These are phyloP conservation scores for Elaeagnus macrophylla DNA, from an alignment of 306 rosid species.

Conservation along the genomic window DNA sequence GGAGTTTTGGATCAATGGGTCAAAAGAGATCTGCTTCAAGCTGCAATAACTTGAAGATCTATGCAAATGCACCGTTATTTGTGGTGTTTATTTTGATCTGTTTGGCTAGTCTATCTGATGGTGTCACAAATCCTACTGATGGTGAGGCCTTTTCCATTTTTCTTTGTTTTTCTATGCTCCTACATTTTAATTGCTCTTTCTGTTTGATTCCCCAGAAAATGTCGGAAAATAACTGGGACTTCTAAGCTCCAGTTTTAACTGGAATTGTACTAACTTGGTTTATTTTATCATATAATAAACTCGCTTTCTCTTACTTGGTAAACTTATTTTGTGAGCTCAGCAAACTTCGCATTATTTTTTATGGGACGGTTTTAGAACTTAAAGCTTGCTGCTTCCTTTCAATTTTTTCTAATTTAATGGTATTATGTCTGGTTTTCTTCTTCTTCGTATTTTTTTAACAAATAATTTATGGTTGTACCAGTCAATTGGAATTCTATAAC, in stretches of 20 bases:
- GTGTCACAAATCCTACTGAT: constrained; percentile 59
- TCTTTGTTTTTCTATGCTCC: background rate
- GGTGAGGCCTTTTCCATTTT: constrained; percentile 35
- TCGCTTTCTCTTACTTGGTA: too few species aligned
- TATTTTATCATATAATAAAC: background rate
- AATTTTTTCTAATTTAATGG: too few species aligned
- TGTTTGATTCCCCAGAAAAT: constrained; percentile 9
- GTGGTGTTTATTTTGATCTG: constrained; percentile 44
- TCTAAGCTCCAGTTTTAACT: too few species aligned
- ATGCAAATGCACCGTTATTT: constrained; percentile 17
- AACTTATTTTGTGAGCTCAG: too few species aligned
- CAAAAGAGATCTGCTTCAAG: constrained; percentile 42
- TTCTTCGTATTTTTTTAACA: background rate
- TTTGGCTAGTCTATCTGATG: constrained; percentile 41
- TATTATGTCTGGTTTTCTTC: too few species aligned
- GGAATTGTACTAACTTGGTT: background rate
- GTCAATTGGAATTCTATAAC: constrained; percentile 1
- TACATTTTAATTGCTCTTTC: background rate
- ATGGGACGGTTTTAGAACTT: too few species aligned
- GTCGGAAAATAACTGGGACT: constrained; percentile 3
- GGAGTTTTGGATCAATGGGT: constrained; percentile 43
- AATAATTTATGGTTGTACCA: background rate
- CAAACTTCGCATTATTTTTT: too few species aligned
- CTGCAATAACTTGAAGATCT: constrained; percentile 36
- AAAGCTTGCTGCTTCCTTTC: too few species aligned